Evolutionary conservation across 2,329 filamentous ascomycete genomes (phyloP), one percentile per base, ranked within the genome.

Genomic region (Pezicula carpinea): DNA sequence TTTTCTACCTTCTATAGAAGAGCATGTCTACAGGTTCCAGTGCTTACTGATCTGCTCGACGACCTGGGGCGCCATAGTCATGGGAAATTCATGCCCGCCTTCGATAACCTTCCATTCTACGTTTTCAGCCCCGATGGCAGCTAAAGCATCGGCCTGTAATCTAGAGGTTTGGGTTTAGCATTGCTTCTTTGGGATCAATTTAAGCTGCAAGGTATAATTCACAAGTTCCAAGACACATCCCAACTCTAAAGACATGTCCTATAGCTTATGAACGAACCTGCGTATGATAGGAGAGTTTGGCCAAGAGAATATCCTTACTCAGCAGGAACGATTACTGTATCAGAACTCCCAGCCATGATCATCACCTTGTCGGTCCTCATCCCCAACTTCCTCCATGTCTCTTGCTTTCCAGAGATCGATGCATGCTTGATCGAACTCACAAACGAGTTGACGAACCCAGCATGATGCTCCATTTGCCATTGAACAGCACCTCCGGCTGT

Each of bases 11-110:
- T 29, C 26, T 29, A 8, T 29, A 29, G 5, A 8, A 29, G 4
- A 10, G 26, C 13, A 26, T 29, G 4, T 29, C 26, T 29, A 29
- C 13, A 29, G 26, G 26, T 29, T 29, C 26, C 26, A 29, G 13
- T 29, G 5, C 8, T 65, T 62, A 46, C 74, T 71, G 8, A 82
- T 65, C 46, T 68, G 68, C 35, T 63, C 57, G 48, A 80, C 55
- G 10, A 77, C 72, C 31, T 66, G 59, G 6, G 63, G 56, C 0
- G 68, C 60, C 49, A 76, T 70, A n/a, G 77, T 79, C 67, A 82
- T 81, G 14, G 80, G 77, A 55, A 83, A 83, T 53, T 84, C 79
- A 56, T 84, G 80, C 1, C 71, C 74, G 1, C 77, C 78, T 0
- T 72, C 70, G 1, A 83, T 64, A 10, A 76, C 60, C 29, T 66